Evolutionary conservation across 331 rosid genomes (phyloP).

Genomic region (Rhamnella rubrinervis): DNA sequence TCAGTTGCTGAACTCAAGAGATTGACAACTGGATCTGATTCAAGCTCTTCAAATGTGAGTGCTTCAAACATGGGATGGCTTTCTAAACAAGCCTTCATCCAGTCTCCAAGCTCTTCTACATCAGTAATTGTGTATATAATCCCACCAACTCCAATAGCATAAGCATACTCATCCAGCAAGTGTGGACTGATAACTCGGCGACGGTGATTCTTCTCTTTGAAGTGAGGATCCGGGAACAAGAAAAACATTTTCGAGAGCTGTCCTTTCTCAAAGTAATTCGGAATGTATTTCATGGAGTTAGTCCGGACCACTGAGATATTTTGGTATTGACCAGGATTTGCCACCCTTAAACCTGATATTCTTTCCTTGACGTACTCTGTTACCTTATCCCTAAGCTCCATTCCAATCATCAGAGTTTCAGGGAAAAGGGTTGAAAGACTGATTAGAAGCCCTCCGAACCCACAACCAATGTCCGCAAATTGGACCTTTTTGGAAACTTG

Average conservation of each 20-base stretch:
- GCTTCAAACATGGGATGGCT: slow-evolving; percentile 86
- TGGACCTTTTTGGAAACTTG: slow-evolving; percentile 51
- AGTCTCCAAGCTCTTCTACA: slow-evolving; percentile 93
- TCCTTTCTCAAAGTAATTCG: slow-evolving; percentile 84
- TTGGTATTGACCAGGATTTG: slow-evolving; percentile 80
- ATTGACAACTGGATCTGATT: slow-evolving; percentile 73
- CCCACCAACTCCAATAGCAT: slow-evolving; percentile 67
- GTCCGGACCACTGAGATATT: slow-evolving; percentile 85
- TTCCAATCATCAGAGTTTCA: slow-evolving; percentile 80
- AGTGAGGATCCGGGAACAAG: slow-evolving; percentile 97
- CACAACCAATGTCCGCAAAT: slow-evolving; percentile 96
- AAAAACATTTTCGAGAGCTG: slow-evolving; percentile 90
- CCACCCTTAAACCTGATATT: slow-evolving; percentile 60
- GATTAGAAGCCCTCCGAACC: slow-evolving; percentile 90
- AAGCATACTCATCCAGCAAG: slow-evolving; percentile 91
- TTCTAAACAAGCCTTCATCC: slow-evolving; percentile 87
- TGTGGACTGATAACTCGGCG: slow-evolving; percentile 83
- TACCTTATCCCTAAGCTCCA: slow-evolving; percentile 96
- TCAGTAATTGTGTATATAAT: slow-evolving; percentile 87
- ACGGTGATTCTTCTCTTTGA: slow-evolving; percentile 95
- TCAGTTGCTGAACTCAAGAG: slow-evolving; percentile 78
- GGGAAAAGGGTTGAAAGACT: slow-evolving; percentile 87
- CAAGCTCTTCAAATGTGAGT: slow-evolving; percentile 65
- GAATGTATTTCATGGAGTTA: slow-evolving; percentile 93
- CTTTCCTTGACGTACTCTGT: slow-evolving; percentile 93